These are phyloP conservation scores for Chytridium lagenaria DNA, from an alignment of 371 early-diverging fungal species.

Conservation along the genomic window DNA sequence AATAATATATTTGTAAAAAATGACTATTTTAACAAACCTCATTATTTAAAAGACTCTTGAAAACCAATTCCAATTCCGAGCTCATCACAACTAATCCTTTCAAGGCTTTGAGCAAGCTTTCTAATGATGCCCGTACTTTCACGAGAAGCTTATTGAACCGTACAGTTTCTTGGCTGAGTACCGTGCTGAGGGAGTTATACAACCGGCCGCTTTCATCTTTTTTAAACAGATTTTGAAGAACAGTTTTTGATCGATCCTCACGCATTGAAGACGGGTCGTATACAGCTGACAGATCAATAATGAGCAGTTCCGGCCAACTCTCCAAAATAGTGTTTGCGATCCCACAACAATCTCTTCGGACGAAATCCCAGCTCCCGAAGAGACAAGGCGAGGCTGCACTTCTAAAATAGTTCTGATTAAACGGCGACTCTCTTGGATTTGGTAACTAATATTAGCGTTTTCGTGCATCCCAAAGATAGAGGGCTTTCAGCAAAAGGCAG, in stretches of 20 bases:
- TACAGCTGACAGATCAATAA: conserved; percentile 45
- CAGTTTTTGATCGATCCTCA: conserved; percentile 15
- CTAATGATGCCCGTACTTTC: conserved; percentile 47
- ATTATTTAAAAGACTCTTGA: conserved; percentile 57
- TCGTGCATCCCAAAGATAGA: conserved; percentile 67
- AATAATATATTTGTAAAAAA: neutral
- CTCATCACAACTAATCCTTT: conserved; percentile 64
- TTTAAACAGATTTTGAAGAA: conserved; percentile 49
- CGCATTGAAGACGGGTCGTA: conserved; percentile 16
- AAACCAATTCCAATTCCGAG: conserved; percentile 59
- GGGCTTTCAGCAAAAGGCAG: conserved; percentile 61
- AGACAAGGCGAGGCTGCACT: conserved; percentile 58
- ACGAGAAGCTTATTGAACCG: conserved; percentile 58
- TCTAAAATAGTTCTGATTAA: conserved; percentile 56
- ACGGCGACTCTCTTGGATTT: conserved; percentile 59
- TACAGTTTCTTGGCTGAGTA: conserved; percentile 55
- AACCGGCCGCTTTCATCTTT: conserved; percentile 56
- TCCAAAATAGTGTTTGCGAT: conserved; percentile 53
- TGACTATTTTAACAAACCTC: conserved; percentile 39
- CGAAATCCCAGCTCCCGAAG: conserved; percentile 46
- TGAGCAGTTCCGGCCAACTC: conserved; percentile 50
- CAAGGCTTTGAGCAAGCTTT: conserved; percentile 57
- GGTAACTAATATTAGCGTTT: conserved; percentile 65
- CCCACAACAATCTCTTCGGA: conserved; percentile 54
- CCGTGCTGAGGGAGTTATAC: conserved; percentile 59